These are phyloP conservation scores for Termitomyces titanicus DNA, from an alignment of 768 basidiomycete species.

Conservation along the genomic window DNA sequence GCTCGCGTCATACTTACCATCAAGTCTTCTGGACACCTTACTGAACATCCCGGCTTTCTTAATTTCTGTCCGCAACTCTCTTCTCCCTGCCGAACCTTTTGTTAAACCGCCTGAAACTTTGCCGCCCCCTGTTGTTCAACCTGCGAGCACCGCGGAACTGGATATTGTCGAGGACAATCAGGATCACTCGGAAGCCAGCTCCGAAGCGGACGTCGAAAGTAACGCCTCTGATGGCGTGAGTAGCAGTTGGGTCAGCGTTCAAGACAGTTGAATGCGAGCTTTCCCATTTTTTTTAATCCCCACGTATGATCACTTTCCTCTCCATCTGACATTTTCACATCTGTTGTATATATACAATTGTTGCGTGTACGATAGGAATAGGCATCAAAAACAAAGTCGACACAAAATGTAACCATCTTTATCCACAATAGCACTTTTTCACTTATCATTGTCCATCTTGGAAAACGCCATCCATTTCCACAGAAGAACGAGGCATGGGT, in stretches of 20 bases:
- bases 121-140: constrained; percentile 28
- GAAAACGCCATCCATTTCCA: not conserved
- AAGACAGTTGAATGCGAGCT: constrained; percentile 1
- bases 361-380: constrained; percentile 10
- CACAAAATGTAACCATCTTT: not conserved
- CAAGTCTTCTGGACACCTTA: constrained; percentile 57
- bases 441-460: not conserved
- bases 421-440: not conserved
- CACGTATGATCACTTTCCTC: not conserved
- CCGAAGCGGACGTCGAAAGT: constrained; percentile 70
- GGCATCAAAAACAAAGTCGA: not conserved
- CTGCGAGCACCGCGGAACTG: constrained; percentile 14
- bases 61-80: constrained; percentile 56
- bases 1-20: constrained; percentile 67
- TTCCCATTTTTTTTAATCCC: not conserved
- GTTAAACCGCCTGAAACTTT: constrained; percentile 15
- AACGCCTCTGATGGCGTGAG: constrained; percentile 48
- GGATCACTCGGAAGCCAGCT: constrained; percentile 40
- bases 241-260: constrained; percentile 75
- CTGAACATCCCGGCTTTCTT: constrained; percentile 66
- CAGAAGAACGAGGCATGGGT: constrained; percentile 7
- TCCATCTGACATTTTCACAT: not conserved
- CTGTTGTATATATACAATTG: constrained; percentile 1
- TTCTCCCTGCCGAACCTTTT: constrained; percentile 50
- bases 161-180: constrained; percentile 5